Conservation (phyloP, 768 basidiomycete genomes). For the Melanogaster broomeanus region DNA sequence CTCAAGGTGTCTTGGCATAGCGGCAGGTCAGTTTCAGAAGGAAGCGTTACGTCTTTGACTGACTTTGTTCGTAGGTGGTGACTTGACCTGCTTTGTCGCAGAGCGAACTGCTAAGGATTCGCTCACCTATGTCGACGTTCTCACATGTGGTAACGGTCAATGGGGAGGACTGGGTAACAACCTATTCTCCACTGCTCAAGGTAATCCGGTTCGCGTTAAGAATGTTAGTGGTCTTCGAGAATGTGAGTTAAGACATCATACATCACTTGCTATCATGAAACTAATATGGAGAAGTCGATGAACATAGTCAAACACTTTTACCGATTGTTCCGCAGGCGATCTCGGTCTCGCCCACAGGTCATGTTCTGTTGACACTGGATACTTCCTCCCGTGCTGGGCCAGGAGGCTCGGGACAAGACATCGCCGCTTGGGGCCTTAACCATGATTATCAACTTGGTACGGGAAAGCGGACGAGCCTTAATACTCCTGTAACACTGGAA, state of each 20-base stretch:
- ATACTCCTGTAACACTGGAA: constrained; percentile 54
- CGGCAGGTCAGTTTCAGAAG: constrained; percentile 50
- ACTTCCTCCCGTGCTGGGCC: constrained; percentile 51
- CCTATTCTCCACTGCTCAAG: too few species aligned
- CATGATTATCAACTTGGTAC: constrained; percentile 75
- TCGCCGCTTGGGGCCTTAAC: constrained; percentile 75
- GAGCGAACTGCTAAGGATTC: constrained; percentile 47
- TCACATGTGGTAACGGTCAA: constrained; percentile 84
- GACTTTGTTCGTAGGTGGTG: constrained; percentile 51
- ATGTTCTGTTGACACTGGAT: constrained; percentile 74
- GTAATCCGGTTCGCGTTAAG: too few species aligned
- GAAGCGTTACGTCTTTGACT: background rate
- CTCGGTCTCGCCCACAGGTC: constrained; percentile 72
- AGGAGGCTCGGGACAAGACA: constrained; percentile 59
- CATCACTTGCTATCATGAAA: constrained; percentile 6
- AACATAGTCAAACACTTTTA: constrained; percentile 55
- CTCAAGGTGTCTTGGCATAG: constrained; percentile 64
- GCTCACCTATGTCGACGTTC: constrained; percentile 49
- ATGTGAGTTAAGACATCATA: constrained; percentile 53
- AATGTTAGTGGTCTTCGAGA: constrained; percentile 83
- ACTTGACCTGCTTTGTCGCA: constrained; percentile 76
- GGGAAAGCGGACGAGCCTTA: constrained; percentile 62
- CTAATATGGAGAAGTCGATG: constrained; percentile 53
- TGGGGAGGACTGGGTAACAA: constrained; percentile 77
- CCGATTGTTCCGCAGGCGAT: constrained; percentile 65